Percentiles rank a stretch among this genome's conserved stretches.
phyloP scores from a whole-genome alignment of 2,329 filamentous ascomycete species.

The Colletotrichum kahawae region DNA sequence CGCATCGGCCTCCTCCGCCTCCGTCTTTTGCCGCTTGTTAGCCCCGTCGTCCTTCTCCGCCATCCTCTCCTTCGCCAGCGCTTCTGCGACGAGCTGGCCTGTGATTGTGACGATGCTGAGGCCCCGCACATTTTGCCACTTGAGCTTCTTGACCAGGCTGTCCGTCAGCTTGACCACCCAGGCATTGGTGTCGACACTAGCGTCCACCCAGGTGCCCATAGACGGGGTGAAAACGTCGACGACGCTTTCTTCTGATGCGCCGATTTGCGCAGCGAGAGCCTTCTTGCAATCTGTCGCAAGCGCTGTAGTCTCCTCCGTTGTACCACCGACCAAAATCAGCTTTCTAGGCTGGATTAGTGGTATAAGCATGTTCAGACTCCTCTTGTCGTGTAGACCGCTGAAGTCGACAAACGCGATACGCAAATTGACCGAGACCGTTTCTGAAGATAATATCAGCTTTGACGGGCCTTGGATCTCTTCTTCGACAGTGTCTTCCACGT shows the following conservation, averaged over 20 bases:
- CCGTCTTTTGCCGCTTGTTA: slow-evolving; percentile 56
- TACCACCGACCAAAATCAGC: slow-evolving; percentile 88
- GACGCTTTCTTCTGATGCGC: slow-evolving; percentile 50
- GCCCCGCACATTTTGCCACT: slow-evolving; percentile 93
- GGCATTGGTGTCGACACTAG: slow-evolving; percentile 95
- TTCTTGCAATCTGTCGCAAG: slow-evolving; percentile 83
- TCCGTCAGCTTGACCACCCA: slow-evolving; percentile 94
- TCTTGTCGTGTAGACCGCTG: slow-evolving; percentile 88
- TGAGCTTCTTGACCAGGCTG: slow-evolving; percentile 81
- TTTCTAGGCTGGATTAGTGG: slow-evolving; percentile 94
- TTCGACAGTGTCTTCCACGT: slow-evolving; percentile 57
- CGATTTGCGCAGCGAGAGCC: slow-evolving; percentile 55
- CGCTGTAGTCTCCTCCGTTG: slow-evolving; percentile 75
- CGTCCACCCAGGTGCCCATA: slow-evolving; percentile 78
- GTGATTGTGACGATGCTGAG: slow-evolving; percentile 93
- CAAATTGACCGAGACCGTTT: slow-evolving; percentile 71
- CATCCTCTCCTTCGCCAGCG: slow-evolving; percentile 47
- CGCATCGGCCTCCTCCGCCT: slow-evolving; percentile 27
- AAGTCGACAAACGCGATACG: slow-evolving; percentile 91
- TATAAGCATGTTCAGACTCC: slow-evolving; percentile 92
- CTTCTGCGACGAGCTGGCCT: slow-evolving; percentile 61
- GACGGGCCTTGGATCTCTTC: slow-evolving; percentile 68
- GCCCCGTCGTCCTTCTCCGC: slow-evolving; percentile 44
- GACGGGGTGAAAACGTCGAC: slow-evolving; percentile 83
- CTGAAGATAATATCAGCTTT: slow-evolving; percentile 71